Base-by-base conservation (phyloP, 148 eudicot genomes). In the Vaccinium myrtillus region DNA sequence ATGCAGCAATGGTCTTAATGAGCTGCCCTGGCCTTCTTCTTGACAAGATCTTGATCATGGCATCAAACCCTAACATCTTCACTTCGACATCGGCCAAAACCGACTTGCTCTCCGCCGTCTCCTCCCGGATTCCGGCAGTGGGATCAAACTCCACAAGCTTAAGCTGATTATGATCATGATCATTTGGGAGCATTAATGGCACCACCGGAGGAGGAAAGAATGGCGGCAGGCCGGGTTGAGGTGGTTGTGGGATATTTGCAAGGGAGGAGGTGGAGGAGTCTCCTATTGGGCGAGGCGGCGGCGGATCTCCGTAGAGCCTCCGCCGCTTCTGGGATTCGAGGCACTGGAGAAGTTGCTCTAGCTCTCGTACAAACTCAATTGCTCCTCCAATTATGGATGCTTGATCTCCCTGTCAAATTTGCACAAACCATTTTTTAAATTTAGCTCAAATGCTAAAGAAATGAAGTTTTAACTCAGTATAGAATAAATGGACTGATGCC, bases 331-430 rank as follows among this genome's bases (percentile, higher is more conserved):
- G 99, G 10, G 99, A 97, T 91, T 95, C 99, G 8, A 95, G 95
- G 86, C 98, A 97, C 58, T 94, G 98, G 12, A 95, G 89, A 18
- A 97, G 98, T 86, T 96, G 99, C 88, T 94, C 99, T 78, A 96
- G 83, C 67, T 96, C 98, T 85, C 95, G 91, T 14, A 96, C 98
- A 50, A 96, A 96, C 93, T 96, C 98, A 27, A 96, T 94, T 5
- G 99, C 99, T 79, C 98, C 98, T 80, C 98, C 97, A 14, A 96
- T 94, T 46, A 96, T 94, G 27, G 98, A 96, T 9, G 98, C 99
- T 93, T 96, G 99, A 89, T 96, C 99, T 81, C 99, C 99, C 98
- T 96, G 27, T 67, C 84, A 32, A 79, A n/a, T 67, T 13, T 16
- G 25, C 49, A 65, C 43, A 54, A 74, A 73, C 48, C 21, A n/a